phyloP scores from a whole-genome alignment of 2,329 filamentous ascomycete genomes.

The Aureobasidium sp. region DNA sequence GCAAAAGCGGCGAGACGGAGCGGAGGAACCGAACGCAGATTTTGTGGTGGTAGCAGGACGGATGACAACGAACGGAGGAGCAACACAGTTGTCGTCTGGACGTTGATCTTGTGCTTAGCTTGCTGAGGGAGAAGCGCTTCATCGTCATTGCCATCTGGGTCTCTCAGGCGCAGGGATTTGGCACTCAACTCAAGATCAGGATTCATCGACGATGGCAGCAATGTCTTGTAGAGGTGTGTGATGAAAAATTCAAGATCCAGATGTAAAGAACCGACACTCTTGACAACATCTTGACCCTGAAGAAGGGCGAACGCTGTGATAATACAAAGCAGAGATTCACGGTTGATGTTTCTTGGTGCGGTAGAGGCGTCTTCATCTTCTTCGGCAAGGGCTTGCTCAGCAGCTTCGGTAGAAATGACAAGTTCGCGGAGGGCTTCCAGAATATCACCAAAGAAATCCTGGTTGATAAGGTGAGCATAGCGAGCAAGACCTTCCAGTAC shows the following conservation, averaged over 20 bases:
- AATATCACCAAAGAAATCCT: slow-evolving; percentile 96
- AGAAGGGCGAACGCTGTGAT: slow-evolving; percentile 96
- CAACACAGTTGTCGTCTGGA: slow-evolving; percentile 89
- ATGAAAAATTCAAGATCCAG: slow-evolving; percentile 95
- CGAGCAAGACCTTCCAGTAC: slow-evolving; percentile 90
- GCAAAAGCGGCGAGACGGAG: slow-evolving; percentile 83
- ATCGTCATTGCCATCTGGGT: slow-evolving; percentile 13
- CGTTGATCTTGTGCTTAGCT: slow-evolving; percentile 66
- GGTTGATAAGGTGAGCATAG: slow-evolving; percentile 95
- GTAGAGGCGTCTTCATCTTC: slow-evolving; percentile 35
- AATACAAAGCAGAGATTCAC: slow-evolving; percentile 86
- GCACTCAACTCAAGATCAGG: slow-evolving; percentile 77
- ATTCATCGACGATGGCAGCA: slow-evolving; percentile 71
- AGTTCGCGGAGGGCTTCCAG: slow-evolving; percentile 91
- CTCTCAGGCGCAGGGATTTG: slow-evolving; percentile 36
- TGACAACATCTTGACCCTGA: slow-evolving; percentile 85
- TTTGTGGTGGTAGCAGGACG: slow-evolving; percentile 67
- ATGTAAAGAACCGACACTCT: slow-evolving; percentile 71
- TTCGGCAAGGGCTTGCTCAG: slow-evolving; percentile 41
- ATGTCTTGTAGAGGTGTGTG: slow-evolving; percentile 80
- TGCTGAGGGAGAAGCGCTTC: slow-evolving; percentile 21
- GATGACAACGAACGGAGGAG: slow-evolving; percentile 79
- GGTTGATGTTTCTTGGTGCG: slow-evolving; percentile 62
- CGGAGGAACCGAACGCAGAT: slow-evolving; percentile 69
- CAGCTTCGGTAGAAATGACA: slow-evolving; percentile 61